These are phyloP conservation scores for Trypanosoma lewisi DNA, from an alignment of 208 protist species.

Conservation along the genomic window DNA sequence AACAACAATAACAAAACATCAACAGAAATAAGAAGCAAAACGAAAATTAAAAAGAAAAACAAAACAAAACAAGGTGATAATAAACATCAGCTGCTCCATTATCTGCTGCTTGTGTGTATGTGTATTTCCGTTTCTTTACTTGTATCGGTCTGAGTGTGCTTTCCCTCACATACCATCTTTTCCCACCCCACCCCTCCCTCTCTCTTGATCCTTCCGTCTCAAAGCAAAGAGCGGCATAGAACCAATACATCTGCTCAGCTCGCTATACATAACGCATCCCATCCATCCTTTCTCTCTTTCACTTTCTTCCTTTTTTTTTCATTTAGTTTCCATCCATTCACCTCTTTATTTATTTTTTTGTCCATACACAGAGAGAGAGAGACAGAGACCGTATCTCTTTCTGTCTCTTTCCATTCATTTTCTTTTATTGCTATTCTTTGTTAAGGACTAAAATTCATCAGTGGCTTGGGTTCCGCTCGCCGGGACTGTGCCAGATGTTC, in stretches of 20 bases:
- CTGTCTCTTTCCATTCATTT: slow-evolving; percentile 5
- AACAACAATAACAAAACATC: no score
- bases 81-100: no score
- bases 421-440: neutral
- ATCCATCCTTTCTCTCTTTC: neutral
- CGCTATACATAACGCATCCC: neutral
- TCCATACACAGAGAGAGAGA: no score
- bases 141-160: no score
- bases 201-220: neutral
- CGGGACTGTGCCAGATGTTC: neutral
- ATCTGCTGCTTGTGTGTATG: no score
- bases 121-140: no score
- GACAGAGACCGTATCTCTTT: no score
- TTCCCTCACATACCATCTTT: no score
- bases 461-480: neutral
- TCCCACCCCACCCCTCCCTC: no score
- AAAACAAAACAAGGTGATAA: no score
- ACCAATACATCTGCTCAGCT: neutral
- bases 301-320: slow-evolving; percentile 1
- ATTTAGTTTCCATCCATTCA: neutral
- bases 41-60: no score
- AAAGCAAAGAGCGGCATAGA: neutral
- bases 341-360: slow-evolving; percentile 1
- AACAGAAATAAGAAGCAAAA: no score
- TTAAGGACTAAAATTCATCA: slow-evolving; percentile 1